These are phyloP conservation scores for Phylloporus sp. DNA, from an alignment of 1,284 basidiomycete genomes.

Conservation along the genomic window DNA sequence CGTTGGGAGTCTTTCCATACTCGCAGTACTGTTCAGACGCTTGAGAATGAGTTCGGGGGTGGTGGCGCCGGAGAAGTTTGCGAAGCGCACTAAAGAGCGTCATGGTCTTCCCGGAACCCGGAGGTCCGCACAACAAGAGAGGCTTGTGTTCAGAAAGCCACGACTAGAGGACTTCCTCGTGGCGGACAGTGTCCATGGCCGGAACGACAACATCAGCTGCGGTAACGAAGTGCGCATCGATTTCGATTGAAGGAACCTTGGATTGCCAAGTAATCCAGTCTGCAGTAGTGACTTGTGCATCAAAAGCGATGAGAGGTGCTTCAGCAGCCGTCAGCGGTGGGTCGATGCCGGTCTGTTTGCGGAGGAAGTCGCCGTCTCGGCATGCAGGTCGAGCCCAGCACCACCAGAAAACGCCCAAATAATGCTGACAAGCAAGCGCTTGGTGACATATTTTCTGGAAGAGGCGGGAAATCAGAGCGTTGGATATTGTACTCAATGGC, in stretches of 20 bases:
- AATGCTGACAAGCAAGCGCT: constrained; percentile 89
- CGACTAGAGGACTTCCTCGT: constrained; percentile 98
- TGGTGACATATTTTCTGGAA: too few relatives aligned
- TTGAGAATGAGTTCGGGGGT: constrained; percentile 98
- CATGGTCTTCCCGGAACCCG: constrained; percentile 99
- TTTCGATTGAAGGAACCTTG: constrained; percentile 93
- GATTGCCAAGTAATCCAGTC: constrained; percentile 95
- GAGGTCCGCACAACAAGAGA: constrained; percentile 97
- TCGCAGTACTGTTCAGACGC: constrained; percentile 99
- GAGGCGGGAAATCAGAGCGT: constrained; percentile 94
- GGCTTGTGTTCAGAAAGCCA: constrained; percentile 99
- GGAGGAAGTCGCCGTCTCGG: constrained; percentile 89
- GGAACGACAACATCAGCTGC: constrained; percentile 97
- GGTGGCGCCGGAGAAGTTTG: constrained; percentile 98
- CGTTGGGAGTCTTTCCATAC: constrained; percentile 97
- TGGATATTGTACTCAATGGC: constrained; percentile 94
- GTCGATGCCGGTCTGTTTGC: constrained; percentile 88
- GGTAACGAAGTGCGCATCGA: constrained; percentile 95
- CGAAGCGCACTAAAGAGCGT: constrained; percentile 98
- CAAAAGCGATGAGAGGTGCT: constrained; percentile 92
- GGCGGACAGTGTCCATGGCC: constrained; percentile 97
- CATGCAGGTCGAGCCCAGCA: constrained; percentile 87
- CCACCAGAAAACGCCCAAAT: constrained; percentile 99
- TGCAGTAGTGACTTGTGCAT: constrained; percentile 86
- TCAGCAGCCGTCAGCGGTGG: constrained; percentile 80